Conservation (phyloP, 2,329 filamentous ascomycete genomes). For the Penicillium sp. region DNA sequence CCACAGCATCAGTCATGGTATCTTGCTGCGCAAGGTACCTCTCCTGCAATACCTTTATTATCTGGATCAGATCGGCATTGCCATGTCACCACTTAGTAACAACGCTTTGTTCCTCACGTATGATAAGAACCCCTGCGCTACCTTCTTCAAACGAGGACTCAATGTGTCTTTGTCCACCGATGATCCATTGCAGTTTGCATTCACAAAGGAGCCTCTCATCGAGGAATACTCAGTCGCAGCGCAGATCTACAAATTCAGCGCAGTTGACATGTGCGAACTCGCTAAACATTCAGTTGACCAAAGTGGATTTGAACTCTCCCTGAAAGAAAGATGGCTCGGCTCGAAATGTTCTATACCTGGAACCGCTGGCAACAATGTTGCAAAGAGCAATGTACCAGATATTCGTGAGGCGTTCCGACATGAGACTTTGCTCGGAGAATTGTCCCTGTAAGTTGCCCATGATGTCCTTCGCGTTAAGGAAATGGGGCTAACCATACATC, state of each 20-base stretch:
- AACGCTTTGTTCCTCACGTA: conserved; percentile 96
- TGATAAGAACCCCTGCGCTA: conserved; percentile 92
- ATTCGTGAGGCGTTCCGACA: conserved; percentile 86
- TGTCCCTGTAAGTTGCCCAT: conserved; percentile 65
- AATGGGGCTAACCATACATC: not conserved
- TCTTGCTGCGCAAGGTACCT: conserved; percentile 89
- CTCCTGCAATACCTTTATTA: conserved; percentile 97
- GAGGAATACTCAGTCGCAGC: conserved; percentile 98
- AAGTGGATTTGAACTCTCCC: conserved; percentile 82
- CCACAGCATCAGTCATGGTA: conserved; percentile 94
- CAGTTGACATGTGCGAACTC: conserved; percentile 97
- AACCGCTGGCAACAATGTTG: conserved; percentile 82
- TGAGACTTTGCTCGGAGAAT: conserved; percentile 79
- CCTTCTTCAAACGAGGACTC: conserved; percentile 89
- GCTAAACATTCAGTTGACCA: conserved; percentile 95
- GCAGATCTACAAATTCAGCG: conserved; percentile 95
- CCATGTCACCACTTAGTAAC: conserved; percentile 98
- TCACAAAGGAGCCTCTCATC: conserved; percentile 96
- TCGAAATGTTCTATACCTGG: conserved; percentile 73
- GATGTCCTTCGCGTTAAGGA: not conserved
- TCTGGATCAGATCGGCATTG: conserved; percentile 94
- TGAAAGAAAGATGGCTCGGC: conserved; percentile 93
- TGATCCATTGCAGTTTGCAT: conserved; percentile 95
- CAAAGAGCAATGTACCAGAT: conserved; percentile 94
- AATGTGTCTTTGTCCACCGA: conserved; percentile 97